A percentile compares a stretch with the other conserved stretches of the same genome.
phyloP scores from a whole-genome alignment of 23 red algal genomes.

The Gracilaria domingensis region DNA sequence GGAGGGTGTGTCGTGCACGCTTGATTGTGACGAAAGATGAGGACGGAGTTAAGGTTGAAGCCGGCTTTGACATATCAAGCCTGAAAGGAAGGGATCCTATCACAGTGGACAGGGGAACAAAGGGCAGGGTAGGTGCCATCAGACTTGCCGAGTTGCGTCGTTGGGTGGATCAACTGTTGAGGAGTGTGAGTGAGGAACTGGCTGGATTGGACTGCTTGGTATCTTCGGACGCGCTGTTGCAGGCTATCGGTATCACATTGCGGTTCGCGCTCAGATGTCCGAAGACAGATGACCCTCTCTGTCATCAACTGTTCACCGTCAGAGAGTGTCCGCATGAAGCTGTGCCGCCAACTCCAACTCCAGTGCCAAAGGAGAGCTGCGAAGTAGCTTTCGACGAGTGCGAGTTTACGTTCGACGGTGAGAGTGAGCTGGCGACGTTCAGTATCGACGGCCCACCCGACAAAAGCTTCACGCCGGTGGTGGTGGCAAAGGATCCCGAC shows the following conservation, averaged over 20 bases:
- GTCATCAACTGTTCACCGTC: not conserved
- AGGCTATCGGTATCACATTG: not conserved
- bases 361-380: not conserved
- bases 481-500: not conserved
- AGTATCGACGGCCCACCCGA: not conserved
- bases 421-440: not conserved
- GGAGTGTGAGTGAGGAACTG: not conserved
- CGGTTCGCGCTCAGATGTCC: not conserved
- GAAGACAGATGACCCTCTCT: not conserved
- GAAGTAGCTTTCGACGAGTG: conserved; percentile 11
- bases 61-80: not conserved
- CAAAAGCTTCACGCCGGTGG: conserved; percentile 1
- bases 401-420: conserved; percentile 4
- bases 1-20: not conserved
- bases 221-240: too few relatives aligned
- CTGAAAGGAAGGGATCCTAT: not conserved
- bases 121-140: not conserved
- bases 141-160: not conserved
- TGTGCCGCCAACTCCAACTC: not conserved
- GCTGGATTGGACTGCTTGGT: not conserved
- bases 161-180: not conserved
- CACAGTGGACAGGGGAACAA: not conserved
- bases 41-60: not conserved
- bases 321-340: not conserved
- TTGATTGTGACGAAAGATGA: not conserved